Percentiles rank a stretch among this genome's conserved stretches.
Evolutionary conservation across 495 filamentous ascomycete species (phyloP).

Genomic region (Penicillium ucsense): DNA sequence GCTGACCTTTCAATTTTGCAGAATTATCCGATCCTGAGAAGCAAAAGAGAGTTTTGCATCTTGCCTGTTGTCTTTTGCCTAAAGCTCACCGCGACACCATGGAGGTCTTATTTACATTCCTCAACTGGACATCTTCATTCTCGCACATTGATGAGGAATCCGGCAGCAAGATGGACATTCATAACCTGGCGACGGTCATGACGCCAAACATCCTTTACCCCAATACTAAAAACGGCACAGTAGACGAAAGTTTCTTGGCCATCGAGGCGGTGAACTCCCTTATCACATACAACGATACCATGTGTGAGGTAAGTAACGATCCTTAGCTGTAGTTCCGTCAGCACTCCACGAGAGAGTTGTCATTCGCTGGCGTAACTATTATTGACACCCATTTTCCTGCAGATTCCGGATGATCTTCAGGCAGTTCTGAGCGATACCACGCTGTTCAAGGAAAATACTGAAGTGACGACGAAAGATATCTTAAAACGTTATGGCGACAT

Average conservation of each 20-base stretch:
- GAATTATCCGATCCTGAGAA: conserved; percentile 79
- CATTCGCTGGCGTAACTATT: neutral
- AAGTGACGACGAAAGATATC: conserved; percentile 95
- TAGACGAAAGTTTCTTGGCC: conserved; percentile 78
- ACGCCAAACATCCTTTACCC: conserved; percentile 89
- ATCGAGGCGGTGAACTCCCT: conserved; percentile 86
- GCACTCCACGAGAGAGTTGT: no score
- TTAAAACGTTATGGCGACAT: conserved; percentile 81
- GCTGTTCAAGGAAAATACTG: conserved; percentile 69
- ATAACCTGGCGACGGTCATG: conserved; percentile 97
- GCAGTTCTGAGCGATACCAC: conserved; percentile 72
- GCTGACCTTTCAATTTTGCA: conserved; percentile 12
- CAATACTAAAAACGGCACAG: conserved; percentile 54
- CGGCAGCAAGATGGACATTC: conserved; percentile 98
- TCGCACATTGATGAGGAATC: conserved; percentile 85
- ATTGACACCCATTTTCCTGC: conserved; percentile 4
- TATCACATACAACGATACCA: conserved; percentile 86
- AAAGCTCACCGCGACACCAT: conserved; percentile 89
- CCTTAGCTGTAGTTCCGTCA: neutral
- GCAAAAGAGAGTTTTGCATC: conserved; percentile 73
- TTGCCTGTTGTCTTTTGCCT: conserved; percentile 87
- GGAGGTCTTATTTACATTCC: conserved; percentile 88
- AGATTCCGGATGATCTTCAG: conserved; percentile 91
- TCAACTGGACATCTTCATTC: conserved; percentile 98
- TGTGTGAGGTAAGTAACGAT: conserved; percentile 74